These are phyloP conservation scores for Rehmannia glutinosa DNA, from an alignment of 257 asterid species.

Conservation along the genomic window DNA sequence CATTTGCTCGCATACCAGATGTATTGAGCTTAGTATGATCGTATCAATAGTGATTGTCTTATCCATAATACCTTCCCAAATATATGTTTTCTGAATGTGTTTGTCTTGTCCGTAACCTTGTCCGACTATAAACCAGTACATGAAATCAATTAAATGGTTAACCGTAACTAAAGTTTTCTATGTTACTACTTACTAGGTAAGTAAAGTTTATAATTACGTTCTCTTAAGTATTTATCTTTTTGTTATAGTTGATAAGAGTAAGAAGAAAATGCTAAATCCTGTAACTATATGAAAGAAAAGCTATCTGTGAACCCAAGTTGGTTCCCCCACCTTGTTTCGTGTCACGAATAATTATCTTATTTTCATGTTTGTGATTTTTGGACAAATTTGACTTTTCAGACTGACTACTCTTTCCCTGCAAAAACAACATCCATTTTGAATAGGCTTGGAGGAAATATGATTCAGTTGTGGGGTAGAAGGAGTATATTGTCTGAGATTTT, in stretches of 20 bases:
- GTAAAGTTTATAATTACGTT: neutral
- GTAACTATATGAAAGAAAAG: neutral
- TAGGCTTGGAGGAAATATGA: neutral
- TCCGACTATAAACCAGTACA: too few species aligned
- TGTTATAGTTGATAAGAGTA: too few species aligned
- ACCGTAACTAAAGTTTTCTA: too few species aligned
- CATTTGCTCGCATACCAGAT: too few species aligned
- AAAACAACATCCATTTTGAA: neutral
- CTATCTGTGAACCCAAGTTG: neutral
- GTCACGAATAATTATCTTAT: neutral
- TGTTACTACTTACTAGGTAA: too few species aligned
- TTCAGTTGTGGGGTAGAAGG: neutral
- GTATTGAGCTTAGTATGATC: too few species aligned
- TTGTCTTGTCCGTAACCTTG: too few species aligned
- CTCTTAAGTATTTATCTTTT: too few species aligned
- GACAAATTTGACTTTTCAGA: neutral
- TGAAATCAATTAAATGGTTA: too few species aligned
- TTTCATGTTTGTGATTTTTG: neutral
- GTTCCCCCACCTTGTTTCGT: neutral
- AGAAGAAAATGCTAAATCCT: neutral
- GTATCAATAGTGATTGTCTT: too few species aligned
- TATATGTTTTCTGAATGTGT: too few species aligned
- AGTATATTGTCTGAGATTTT: neutral
- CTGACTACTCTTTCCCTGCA: neutral
- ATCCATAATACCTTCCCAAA: too few species aligned